Evolutionary conservation across 2,329 filamentous ascomycete genomes (phyloP).

Genomic region (Diaporthe capsici): DNA sequence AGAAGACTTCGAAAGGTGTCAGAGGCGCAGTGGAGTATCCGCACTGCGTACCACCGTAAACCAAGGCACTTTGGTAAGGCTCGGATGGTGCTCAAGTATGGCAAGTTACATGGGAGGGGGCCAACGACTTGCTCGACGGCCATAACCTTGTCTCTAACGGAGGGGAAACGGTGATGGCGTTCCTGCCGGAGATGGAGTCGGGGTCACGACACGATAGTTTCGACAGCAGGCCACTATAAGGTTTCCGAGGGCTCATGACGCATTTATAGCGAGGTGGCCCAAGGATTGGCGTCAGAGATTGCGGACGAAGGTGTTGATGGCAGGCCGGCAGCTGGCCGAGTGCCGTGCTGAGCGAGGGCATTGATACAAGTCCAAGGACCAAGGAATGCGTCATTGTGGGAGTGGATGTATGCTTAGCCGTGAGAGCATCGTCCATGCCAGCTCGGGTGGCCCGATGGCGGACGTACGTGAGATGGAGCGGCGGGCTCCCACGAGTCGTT

Average conservation of each 20-base stretch:
- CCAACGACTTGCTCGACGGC: neutral
- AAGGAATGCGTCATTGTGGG: too few species aligned
- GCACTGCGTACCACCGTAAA: neutral
- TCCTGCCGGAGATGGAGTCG: constrained; percentile 7
- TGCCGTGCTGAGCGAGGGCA: neutral
- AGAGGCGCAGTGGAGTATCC: neutral
- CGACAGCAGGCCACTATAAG: constrained; percentile 33
- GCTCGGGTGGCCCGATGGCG: neutral
- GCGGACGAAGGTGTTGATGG: neutral
- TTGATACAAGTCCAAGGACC: neutral
- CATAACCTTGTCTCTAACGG: constrained; percentile 28
- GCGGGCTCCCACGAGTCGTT: constrained; percentile 17
- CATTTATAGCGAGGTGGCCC: neutral
- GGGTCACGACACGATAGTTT: constrained; percentile 17
- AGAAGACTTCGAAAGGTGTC: constrained; percentile 34
- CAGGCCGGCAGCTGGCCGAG: neutral
- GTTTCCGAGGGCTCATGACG: constrained; percentile 24
- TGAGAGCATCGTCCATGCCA: neutral
- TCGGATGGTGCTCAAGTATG: constrained; percentile 5
- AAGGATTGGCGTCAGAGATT: neutral
- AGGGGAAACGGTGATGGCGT: constrained; percentile 3
- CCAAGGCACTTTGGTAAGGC: neutral
- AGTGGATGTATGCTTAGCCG: too few species aligned
- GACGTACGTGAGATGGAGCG: neutral
- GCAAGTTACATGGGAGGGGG: neutral